These are phyloP conservation scores for Hysterangium stoloniferum DNA, from an alignment of 768 basidiomycete genomes.

Conservation along the genomic window DNA sequence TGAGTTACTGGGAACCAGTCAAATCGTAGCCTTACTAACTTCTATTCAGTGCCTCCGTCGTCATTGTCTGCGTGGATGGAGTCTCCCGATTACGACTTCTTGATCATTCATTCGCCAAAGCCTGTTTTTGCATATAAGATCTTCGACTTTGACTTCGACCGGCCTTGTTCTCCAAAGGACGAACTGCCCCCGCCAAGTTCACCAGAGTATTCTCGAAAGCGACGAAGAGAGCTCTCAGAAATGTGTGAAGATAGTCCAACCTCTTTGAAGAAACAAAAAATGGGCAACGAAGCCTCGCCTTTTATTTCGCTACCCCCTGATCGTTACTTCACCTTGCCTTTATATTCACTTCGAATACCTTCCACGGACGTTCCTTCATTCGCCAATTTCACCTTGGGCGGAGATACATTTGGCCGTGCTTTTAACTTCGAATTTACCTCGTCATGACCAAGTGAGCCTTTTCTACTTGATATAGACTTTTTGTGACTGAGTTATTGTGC, in stretches of 20 bases:
- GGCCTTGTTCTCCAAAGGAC: not conserved
- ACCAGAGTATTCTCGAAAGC: not conserved
- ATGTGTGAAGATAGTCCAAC: not conserved
- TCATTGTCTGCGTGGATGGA: not conserved
- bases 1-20: not conserved
- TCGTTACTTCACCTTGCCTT: not conserved
- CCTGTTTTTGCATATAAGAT: slow-evolving; percentile 8
- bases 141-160: slow-evolving; percentile 7
- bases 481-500: too few relatives aligned
- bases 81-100: not conserved
- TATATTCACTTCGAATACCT: not conserved
- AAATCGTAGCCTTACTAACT: not conserved
- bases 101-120: slow-evolving; percentile 9
- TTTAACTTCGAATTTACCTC: too few relatives aligned
- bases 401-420: too few relatives aligned
- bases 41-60: not conserved
- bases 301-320: not conserved
- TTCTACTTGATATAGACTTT: too few relatives aligned
- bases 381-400: too few relatives aligned
- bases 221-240: not conserved
- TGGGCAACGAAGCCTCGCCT: not conserved
- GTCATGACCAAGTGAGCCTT: too few relatives aligned
- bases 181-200: not conserved
- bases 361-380: too few relatives aligned
- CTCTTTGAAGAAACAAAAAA: not conserved